Base-by-base conservation (phyloP, 306 rosid genomes). In the Quercus aquifolioides region DNA sequence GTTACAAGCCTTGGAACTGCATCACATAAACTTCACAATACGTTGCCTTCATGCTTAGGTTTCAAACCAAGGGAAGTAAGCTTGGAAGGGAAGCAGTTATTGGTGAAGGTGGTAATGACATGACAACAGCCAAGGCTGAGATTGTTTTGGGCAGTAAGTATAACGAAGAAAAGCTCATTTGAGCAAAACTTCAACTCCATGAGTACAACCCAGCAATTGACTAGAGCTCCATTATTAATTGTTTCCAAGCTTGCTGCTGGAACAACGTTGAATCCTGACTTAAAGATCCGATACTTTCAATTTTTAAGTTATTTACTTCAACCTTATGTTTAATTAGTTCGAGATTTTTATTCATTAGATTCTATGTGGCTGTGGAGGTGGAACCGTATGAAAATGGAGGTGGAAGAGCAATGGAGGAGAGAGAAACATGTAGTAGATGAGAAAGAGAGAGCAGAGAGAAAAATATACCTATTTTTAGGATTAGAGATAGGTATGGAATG, bases 81-180 rank as follows among this genome's bases (percentile, higher is more conserved):
- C 75, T 84, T 65, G 15, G 75, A 58, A 7, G 85, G 90, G 88
- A 88, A 85, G 82, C 91, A 87, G 58, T 60, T 79, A 21, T 77
- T 77, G 3, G 88, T 77, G 56, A 87, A 80, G 3, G 57, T 70
- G 5, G 38, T 68, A 3, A 87, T 80, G 18, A 83, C 84, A 41
- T 74, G 41, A 70, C 90, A 85, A 25, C 90, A 87, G 15, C 70
- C 74, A 2, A 69, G 68, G 0, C 82, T 81, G 28, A 87, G 83
- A 69, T 74, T 63, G 3, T 80, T 51, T 38, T 75, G 51, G 5
- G 80, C 87, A 6, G 67, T 80, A 4, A 68, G 28, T 30, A 85
- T 75, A 73, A 74, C 75, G 4, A 58, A 54, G 35, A 85, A 54
- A 21, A 87, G 80, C 60, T 87, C 85, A 57, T 54, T 76, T 10